phyloP scores from a whole-genome alignment of 192 early-diverging fungal species.

The Mortierella hygrophila region DNA sequence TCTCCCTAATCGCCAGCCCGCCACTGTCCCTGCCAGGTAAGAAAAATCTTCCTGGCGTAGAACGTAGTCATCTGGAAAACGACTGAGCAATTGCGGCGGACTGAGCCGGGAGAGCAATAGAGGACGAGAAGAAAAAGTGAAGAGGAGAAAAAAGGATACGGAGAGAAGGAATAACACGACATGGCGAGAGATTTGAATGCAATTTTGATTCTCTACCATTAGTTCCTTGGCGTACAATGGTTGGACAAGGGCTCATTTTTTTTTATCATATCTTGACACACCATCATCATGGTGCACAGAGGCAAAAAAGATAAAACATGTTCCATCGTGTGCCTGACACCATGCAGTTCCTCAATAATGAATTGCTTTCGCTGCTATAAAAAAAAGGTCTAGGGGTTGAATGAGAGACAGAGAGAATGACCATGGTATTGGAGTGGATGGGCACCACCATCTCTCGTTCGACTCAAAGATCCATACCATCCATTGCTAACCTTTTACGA shows the following conservation, averaged over 20 bases:
- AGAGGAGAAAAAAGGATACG: background rate
- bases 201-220: background rate
- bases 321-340: background rate
- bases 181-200: background rate
- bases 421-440: no score
- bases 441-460: background rate
- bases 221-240: background rate
- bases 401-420: no score
- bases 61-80: no score
- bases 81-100: background rate
- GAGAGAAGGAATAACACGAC: background rate
- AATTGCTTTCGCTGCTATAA: no score
- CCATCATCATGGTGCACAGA: background rate
- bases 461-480: background rate
- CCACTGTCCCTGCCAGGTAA: conserved; percentile 29
- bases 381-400: no score
- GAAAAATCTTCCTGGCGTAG: background rate
- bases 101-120: background rate
- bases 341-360: no score
- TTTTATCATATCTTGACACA: background rate
- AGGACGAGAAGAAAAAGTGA: background rate
- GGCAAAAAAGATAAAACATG: background rate
- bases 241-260: background rate
- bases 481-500: background rate
- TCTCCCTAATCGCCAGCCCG: conserved; percentile 22